A percentile compares a stretch with the other conserved stretches of the same genome.
These are phyloP conservation scores for Globisporangium mamillatum DNA, from an alignment of 352 stramenopile genomes.

Conservation along the genomic window DNA sequence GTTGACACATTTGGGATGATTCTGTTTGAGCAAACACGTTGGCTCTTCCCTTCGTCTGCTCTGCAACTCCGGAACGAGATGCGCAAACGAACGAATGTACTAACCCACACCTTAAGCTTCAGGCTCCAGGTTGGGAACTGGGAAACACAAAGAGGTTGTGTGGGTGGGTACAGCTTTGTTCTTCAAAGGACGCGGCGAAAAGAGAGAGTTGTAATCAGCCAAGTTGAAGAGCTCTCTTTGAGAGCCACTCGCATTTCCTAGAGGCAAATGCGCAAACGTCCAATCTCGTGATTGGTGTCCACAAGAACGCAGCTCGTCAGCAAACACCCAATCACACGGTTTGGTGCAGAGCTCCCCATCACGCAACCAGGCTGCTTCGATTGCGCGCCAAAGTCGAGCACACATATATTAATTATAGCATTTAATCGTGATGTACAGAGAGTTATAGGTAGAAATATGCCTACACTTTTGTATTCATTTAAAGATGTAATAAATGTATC, in stretches of 20 bases:
- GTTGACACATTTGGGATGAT: background rate
- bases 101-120: background rate
- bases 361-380: background rate
- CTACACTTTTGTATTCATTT: too few relatives aligned
- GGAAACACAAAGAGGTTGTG: background rate
- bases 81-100: background rate
- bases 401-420: background rate
- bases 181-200: background rate
- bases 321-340: slow-evolving; percentile 11
- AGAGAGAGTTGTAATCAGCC: background rate
- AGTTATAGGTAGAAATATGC: too few relatives aligned
- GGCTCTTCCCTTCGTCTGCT: background rate
- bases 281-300: slow-evolving; percentile 4
- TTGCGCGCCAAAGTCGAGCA: background rate
- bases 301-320: background rate
- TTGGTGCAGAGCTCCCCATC: background rate
- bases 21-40: background rate
- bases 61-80: background rate
- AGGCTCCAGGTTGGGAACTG: background rate
- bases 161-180: background rate
- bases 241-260: background rate
- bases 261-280: slow-evolving; percentile 22
- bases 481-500: too few relatives aligned
- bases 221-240: slow-evolving; percentile 5
- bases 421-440: too few relatives aligned